A percentile compares a stretch with the other conserved stretches of the same genome.
Conservation (phyloP, 805 yeast species). For the Pichia eremophila region DNA sequence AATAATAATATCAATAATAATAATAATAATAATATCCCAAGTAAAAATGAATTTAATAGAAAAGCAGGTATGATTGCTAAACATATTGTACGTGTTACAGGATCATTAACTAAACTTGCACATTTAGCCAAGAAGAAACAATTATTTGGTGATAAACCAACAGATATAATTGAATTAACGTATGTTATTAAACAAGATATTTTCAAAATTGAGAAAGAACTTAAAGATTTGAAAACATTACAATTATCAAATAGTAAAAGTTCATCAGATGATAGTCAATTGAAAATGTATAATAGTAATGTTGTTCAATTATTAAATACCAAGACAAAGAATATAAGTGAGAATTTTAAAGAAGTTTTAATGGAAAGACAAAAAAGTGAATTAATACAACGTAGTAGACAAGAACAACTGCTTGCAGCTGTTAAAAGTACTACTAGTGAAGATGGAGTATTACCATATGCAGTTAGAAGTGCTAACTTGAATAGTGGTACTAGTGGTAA, state of each 20-base stretch:
- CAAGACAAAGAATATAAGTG: conserved; percentile 84
- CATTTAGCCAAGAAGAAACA: conserved; percentile 79
- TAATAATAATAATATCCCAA: conserved; percentile 17
- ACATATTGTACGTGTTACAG: conserved; percentile 82
- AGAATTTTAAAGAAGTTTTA: conserved; percentile 83
- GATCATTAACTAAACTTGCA: conserved; percentile 70
- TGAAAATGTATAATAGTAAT: conserved; percentile 68
- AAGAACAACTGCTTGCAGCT: conserved; percentile 70
- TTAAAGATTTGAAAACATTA: conserved; percentile 45
- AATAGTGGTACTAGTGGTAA: background rate
- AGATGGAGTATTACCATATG: conserved; percentile 18
- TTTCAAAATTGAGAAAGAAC: conserved; percentile 64
- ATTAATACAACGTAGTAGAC: conserved; percentile 66
- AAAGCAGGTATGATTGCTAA: conserved; percentile 78
- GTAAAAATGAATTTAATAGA: conserved; percentile 49
- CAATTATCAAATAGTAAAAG: background rate
- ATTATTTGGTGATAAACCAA: conserved; percentile 86
- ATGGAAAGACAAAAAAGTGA: conserved; percentile 82
- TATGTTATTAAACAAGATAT: conserved; percentile 82
- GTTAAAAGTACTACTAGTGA: conserved; percentile 21
- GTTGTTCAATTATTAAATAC: conserved; percentile 82
- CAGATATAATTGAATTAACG: conserved; percentile 87
- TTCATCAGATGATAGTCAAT: conserved; percentile 41
- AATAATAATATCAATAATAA: conserved; percentile 7
- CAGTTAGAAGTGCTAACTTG: conserved; percentile 15